Conservation (phyloP, 2,329 filamentous ascomycete genomes). For the Fusarium neocosmosporiellum region DNA sequence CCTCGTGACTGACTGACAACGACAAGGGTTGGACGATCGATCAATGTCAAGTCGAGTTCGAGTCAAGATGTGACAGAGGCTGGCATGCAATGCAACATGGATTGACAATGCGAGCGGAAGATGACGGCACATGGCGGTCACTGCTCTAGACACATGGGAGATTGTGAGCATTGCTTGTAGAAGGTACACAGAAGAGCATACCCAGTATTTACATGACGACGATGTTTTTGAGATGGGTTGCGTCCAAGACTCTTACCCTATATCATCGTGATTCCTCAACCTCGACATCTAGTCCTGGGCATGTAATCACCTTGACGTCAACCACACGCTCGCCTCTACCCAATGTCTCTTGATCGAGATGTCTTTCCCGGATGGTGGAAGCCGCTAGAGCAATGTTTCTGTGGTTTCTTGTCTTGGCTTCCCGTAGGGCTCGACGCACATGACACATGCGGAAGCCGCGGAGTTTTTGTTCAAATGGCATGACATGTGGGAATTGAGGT, state of each 20-base stretch:
- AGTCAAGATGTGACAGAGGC: slow-evolving; percentile 19
- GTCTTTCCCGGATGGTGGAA: not conserved
- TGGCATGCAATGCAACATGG: slow-evolving; percentile 29
- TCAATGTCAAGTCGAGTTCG: not conserved
- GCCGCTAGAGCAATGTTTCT: not conserved
- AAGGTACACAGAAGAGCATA: not conserved
- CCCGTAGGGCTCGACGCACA: slow-evolving; percentile 33
- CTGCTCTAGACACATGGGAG: too few relatives aligned
- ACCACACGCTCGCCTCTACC: not conserved
- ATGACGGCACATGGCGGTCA: slow-evolving; percentile 19
- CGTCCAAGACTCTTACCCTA: not conserved
- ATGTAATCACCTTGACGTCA: slow-evolving; percentile 42
- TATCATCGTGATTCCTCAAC: slow-evolving; percentile 2
- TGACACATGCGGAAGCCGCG: slow-evolving; percentile 27
- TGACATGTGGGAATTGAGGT: slow-evolving; percentile 14
- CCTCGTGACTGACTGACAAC: slow-evolving; percentile 17
- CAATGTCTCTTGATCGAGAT: not conserved
- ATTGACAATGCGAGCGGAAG: slow-evolving; percentile 16
- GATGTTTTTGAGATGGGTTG: not conserved
- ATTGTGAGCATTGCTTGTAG: too few relatives aligned
- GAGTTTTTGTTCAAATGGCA: slow-evolving; percentile 11
- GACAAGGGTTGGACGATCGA: slow-evolving; percentile 16
- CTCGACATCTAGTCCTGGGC: not conserved
- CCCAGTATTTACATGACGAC: not conserved
- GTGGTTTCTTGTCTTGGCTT: too few relatives aligned